Base-by-base conservation (phyloP, 163 green algal species). In the Trebouxiophyceae sp. region DNA sequence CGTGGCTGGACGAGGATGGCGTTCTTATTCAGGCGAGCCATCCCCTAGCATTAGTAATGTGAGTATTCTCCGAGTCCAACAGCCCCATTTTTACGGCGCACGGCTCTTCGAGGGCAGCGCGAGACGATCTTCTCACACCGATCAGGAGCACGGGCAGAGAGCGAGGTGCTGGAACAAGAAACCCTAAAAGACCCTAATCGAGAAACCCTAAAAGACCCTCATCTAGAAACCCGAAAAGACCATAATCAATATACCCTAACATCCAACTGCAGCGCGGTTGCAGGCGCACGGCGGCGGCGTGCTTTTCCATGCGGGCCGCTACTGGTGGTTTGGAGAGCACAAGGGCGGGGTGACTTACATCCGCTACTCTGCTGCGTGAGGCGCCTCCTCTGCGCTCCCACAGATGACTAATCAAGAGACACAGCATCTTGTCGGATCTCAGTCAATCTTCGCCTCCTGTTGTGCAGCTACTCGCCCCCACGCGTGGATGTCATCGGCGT, bases 301-400 rank as follows among this genome's bases (percentile, higher is more conserved):
- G 24, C 33, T 82, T 28, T 69, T 63, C 19, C 54, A 78, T 65
- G 29, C 72, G 16, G 65, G 67, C 2, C 19, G 62, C 1, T 82
- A 73, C 33, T 82, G 77, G 33, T 80, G 67, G 71, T 82, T 73
- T 60, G 75, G 75, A 1, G 75, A 82, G 60, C 68, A 82, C 50
- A 82, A 79, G 50, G 62, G n/a, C n/a, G 71, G 71, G 0, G 31
- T 30, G 19, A 79, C 75, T 2, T 74, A 78, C 31, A 61, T 24
- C 8, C 29, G 59, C 31, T 61, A 65, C 22, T 56, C 29, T n/a
- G 30, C 57, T 23, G 57, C 44, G 62, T 68, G 46, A 60, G 62
- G 31, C 19, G 5, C 2, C 33, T 6, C 12, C 55, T 28, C 24
- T 66, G 33, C n/a, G n/a, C n/a, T n/a, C n/a, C n/a, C n/a, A n/a